A percentile compares a stretch with the other conserved stretches of the same genome.
Evolutionary conservation across 169 alveolate genomes (phyloP).

Genomic region (Theileria sp.): DNA sequence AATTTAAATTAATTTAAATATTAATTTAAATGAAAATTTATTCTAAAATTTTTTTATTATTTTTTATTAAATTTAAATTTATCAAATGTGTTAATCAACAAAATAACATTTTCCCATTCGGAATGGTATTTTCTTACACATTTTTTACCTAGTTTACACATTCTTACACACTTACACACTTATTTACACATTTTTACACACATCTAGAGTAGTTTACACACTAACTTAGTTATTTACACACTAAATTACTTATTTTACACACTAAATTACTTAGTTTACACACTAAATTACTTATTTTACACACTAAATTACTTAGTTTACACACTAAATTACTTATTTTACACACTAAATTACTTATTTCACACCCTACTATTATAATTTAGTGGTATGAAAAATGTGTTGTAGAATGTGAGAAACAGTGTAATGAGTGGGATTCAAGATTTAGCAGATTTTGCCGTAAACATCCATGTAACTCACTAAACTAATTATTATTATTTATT

Average conservation of each 20-base stretch:
- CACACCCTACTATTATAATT: no score
- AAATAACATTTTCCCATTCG: slow-evolving; percentile 14
- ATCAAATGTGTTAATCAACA: slow-evolving; percentile 16
- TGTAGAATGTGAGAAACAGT: slow-evolving; percentile 50
- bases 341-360: no score
- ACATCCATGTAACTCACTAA: slow-evolving; percentile 48
- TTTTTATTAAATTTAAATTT: neutral
- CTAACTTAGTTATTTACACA: no score
- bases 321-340: no score
- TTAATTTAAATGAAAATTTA: slow-evolving; percentile 3
- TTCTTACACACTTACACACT: neutral
- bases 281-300: no score
- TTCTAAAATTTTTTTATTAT: neutral
- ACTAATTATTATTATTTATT: no score
- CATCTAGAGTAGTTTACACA: no score
- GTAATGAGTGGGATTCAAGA: slow-evolving; percentile 72
- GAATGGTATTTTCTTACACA: slow-evolving; percentile 3
- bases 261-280: no score
- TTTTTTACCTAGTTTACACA: neutral
- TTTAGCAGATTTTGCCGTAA: slow-evolving; percentile 65
- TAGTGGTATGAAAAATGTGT: neutral
- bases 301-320: no score
- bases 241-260: no score
- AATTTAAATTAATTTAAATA: neutral
- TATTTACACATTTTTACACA: neutral